Evolutionary conservation across 805 yeast species (phyloP).

Genomic region (Clavispora phyllophila): DNA sequence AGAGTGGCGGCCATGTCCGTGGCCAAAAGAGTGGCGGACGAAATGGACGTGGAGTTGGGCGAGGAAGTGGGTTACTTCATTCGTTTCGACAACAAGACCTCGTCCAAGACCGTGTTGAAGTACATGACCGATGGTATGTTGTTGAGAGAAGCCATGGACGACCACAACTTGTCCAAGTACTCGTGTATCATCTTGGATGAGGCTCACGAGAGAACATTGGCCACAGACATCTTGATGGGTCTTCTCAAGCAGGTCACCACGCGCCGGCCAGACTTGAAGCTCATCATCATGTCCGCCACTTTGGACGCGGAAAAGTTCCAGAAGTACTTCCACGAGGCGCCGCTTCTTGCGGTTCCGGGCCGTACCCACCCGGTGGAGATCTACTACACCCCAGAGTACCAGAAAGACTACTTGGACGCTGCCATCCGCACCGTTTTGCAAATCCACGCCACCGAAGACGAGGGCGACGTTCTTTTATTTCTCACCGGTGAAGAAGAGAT

Average conservation of each 20-base stretch:
- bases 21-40: conserved; percentile 95
- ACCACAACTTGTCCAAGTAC: conserved; percentile 72
- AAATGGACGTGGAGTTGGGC: conserved; percentile 90
- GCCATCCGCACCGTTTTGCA: conserved; percentile 94
- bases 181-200: conserved; percentile 93
- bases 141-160: conserved; percentile 95
- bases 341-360: conserved; percentile 94
- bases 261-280: conserved; percentile 82
- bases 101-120: conserved; percentile 74
- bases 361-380: conserved; percentile 97
- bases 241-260: conserved; percentile 73
- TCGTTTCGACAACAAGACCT: conserved; percentile 88
- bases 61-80: conserved; percentile 93
- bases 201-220: conserved; percentile 95
- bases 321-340: conserved; percentile 83
- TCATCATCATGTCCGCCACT: conserved; percentile 96
- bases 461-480: conserved; percentile 83
- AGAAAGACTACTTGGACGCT: conserved; percentile 89
- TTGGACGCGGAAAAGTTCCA: conserved; percentile 96
- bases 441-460: conserved; percentile 94
- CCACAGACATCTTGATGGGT: conserved; percentile 97
- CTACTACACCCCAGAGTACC: conserved; percentile 94
- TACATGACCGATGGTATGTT: conserved; percentile 99
- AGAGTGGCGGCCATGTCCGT: conserved; percentile 99
- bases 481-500: conserved; percentile 97